Evolutionary conservation across 257 asterid species (phyloP).

Genomic region (Fraxinus cuspidata): DNA sequence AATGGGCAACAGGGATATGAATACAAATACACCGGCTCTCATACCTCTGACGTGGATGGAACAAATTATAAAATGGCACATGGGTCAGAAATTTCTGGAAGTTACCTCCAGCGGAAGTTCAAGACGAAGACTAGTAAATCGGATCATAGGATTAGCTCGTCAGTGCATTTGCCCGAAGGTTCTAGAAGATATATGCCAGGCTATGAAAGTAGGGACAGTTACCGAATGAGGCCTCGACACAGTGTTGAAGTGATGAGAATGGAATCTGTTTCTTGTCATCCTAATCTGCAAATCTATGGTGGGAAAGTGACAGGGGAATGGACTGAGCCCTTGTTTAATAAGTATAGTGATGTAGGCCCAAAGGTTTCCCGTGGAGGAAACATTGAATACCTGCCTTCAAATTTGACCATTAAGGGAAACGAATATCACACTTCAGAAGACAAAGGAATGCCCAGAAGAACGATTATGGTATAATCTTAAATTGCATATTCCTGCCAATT

Average conservation of each 20-base stretch:
- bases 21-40: slow-evolving; percentile 41
- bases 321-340: neutral
- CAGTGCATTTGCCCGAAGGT: slow-evolving; percentile 43
- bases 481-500: slow-evolving; percentile 9
- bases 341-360: slow-evolving; percentile 2
- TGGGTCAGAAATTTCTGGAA: slow-evolving; percentile 46
- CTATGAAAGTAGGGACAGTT: slow-evolving; percentile 41
- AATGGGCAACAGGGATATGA: slow-evolving; percentile 41
- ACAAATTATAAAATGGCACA: slow-evolving; percentile 38
- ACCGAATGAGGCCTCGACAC: slow-evolving; percentile 31
- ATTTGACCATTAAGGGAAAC: slow-evolving; percentile 28
- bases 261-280: slow-evolving; percentile 36
- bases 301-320: neutral
- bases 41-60: slow-evolving; percentile 25
- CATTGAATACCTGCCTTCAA: slow-evolving; percentile 38
- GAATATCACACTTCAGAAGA: slow-evolving; percentile 32
- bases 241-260: slow-evolving; percentile 17
- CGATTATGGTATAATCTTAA: slow-evolving; percentile 38
- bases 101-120: slow-evolving; percentile 39
- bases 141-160: slow-evolving; percentile 26
- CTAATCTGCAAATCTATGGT: slow-evolving; percentile 12
- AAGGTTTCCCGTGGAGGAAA: neutral
- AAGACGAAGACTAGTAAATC: slow-evolving; percentile 37
- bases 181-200: slow-evolving; percentile 36
- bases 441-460: slow-evolving; percentile 35